Base-by-base conservation (phyloP, 2,329 filamentous ascomycete species). In the Karstenula rhodostoma region DNA sequence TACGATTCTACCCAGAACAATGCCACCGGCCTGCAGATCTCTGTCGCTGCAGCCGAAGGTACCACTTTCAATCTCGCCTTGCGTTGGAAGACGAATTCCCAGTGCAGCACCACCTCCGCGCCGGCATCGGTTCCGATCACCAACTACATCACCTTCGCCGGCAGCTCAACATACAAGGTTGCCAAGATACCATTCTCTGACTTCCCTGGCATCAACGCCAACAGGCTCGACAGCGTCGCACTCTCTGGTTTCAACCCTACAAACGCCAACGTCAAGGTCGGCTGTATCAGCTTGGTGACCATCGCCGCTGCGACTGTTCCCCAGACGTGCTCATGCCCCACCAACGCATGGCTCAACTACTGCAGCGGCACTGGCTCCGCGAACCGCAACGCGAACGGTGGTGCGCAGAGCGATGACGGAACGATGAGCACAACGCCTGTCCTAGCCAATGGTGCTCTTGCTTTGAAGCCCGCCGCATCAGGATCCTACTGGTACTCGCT, bases 401-500 rank as follows among this genome's bases (percentile, higher is more conserved):
- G 52, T 15, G 43, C 57, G 6, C 59, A 61, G 46, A 58, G 55
- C 27, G 59, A 61, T n/a, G 59, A 61, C 17, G 59, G 59, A 19
- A 58, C 59, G 19, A 61, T 61, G 59, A 44, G 48, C 10, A 19
- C 37, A 4, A 37, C 55, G 8, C 59, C 59, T 3, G 51, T 42
- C 29, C 35, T 61, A 22, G 33, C 15, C 44, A 51, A 58, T 50
- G 51, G 51, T 40, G 50, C 55, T 35, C 52, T 61, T 40, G 44
- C 22, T 22, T 29, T 61, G 35, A 43, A 58, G 22, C 59, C 59
- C 23, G 40, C 50, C n/a, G 23, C 56, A 12, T 37, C 55, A 12
- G 44, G 43, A 19, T 61, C 59, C 3, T 61, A 61, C 56, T 61
- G 55, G 55, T 61, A 61, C 55, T 61, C 59, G 37, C 35, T 58